Conservation (phyloP, 176 grass and related monocot genomes). For the Triticum timopheevii region DNA sequence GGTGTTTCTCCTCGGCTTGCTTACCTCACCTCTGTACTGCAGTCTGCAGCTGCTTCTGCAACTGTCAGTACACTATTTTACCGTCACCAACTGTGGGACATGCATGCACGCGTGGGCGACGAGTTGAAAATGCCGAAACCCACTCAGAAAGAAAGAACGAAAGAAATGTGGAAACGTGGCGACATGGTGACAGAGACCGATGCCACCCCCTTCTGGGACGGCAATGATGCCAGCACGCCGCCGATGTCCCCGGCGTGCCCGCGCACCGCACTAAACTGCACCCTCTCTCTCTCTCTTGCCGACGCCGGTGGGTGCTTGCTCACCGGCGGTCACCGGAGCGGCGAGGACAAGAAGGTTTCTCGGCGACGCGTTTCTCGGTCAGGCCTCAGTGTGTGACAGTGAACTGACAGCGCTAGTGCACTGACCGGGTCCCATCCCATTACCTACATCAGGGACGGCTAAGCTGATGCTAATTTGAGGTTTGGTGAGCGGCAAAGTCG, state of each 20-base stretch:
- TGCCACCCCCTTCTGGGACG: constrained; percentile 5
- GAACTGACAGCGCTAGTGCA: not conserved
- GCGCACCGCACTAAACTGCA: not conserved
- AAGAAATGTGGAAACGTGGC: not conserved
- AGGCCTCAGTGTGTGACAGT: not conserved
- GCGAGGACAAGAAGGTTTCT: not conserved
- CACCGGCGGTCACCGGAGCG: constrained; percentile 32
- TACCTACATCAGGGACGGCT: not conserved
- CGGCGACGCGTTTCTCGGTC: too few species aligned
- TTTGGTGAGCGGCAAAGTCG: constrained; percentile 8
- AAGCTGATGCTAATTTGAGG: not conserved
- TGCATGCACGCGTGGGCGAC: too few species aligned
- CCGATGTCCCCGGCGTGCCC: not conserved
- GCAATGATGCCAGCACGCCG: constrained; percentile 40
- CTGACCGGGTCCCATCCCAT: not conserved
- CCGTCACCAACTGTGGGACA: too few species aligned
- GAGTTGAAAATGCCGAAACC: too few species aligned
- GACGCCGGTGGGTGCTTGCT: not conserved
- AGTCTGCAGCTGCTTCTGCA: too few species aligned
- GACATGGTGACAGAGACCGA: not conserved
- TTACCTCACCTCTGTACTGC: too few species aligned
- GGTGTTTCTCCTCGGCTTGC: too few species aligned
- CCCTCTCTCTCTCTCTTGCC: not conserved
- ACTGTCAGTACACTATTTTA: too few species aligned
- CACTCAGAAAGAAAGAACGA: too few species aligned